Percentiles rank a stretch among this genome's conserved stretches.
Evolutionary conservation across 2,329 filamentous ascomycete species (phyloP).

Genomic region (Gnomoniopsis sp.): DNA sequence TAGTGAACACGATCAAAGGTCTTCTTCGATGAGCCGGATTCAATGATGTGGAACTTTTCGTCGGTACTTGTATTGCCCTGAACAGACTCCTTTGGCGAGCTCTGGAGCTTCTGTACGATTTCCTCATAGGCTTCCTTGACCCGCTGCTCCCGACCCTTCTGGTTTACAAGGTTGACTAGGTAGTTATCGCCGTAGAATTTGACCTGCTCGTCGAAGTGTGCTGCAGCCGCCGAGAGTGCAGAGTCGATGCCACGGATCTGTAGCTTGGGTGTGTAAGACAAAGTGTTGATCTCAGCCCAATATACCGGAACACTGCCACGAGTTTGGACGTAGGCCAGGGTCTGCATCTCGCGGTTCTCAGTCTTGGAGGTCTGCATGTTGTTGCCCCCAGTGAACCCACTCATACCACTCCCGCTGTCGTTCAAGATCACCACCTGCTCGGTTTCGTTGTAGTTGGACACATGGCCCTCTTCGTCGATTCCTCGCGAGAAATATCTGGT

Average conservation of each 20-base stretch:
- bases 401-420: conserved; percentile 68
- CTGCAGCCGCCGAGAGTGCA: conserved; percentile 72
- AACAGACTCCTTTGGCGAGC: conserved; percentile 62
- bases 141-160: conserved; percentile 83
- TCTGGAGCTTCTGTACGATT: conserved; percentile 73
- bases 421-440: conserved; percentile 91
- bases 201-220: conserved; percentile 93
- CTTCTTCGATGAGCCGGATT: conserved; percentile 54
- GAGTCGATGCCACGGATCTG: conserved; percentile 82
- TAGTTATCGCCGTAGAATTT: conserved; percentile 93
- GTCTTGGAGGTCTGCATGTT: conserved; percentile 72
- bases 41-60: conserved; percentile 80
- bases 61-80: conserved; percentile 66
- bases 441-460: conserved; percentile 99
- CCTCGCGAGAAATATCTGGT: conserved; percentile 95
- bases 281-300: conserved; percentile 93
- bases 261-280: conserved; percentile 87
- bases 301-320: conserved; percentile 93
- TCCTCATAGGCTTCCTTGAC: conserved; percentile 95
- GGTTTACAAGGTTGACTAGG: conserved; percentile 94
- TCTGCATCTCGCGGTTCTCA: conserved; percentile 73
- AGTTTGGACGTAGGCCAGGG: conserved; percentile 93
- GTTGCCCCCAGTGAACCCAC: conserved; percentile 75
- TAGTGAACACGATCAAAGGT: conserved; percentile 87
- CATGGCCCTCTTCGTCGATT: conserved; percentile 87